Evolutionary conservation across 768 basidiomycete species (phyloP).

Genomic region (Xerocomellus chrysenteron): DNA sequence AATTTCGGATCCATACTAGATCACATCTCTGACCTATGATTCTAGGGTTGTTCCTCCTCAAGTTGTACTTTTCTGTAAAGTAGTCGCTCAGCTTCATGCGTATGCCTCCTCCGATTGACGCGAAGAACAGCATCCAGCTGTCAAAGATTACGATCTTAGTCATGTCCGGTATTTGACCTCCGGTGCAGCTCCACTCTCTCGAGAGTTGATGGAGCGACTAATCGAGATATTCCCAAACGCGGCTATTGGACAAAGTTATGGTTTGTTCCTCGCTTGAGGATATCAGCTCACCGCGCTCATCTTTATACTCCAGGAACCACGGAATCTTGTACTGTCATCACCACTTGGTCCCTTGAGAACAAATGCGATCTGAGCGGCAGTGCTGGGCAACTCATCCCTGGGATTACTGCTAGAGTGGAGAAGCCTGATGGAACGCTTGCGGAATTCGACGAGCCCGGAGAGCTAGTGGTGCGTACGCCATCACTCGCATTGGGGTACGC

Average conservation of each 20-base stretch:
- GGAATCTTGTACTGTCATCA: conserved; percentile 57
- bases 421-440: conserved; percentile 58
- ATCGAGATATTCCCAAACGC: conserved; percentile 46
- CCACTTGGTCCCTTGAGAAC: conserved; percentile 44
- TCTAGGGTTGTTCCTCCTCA: conserved; percentile 47
- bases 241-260: conserved; percentile 62
- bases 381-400: conserved; percentile 58
- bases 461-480: conserved; percentile 59
- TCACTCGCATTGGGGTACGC: conserved; percentile 59
- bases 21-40: background rate
- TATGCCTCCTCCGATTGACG: background rate
- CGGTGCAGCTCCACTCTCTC: conserved; percentile 61
- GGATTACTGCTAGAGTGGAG: conserved; percentile 54
- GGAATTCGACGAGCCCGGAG: conserved; percentile 57
- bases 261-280: conserved; percentile 28
- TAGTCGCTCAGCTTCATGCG: conserved; percentile 11
- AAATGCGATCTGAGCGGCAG: conserved; percentile 51
- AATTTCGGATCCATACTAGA: background rate
- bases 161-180: conserved; percentile 37
- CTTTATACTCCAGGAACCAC: conserved; percentile 48
- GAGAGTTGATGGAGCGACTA: conserved; percentile 48
- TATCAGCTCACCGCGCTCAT: background rate
- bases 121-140: conserved; percentile 36
- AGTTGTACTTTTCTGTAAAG: conserved; percentile 51
- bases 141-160: conserved; percentile 40